These are phyloP conservation scores for Venturia pyrina DNA, from an alignment of 2,329 filamentous ascomycete genomes.

Conservation along the genomic window DNA sequence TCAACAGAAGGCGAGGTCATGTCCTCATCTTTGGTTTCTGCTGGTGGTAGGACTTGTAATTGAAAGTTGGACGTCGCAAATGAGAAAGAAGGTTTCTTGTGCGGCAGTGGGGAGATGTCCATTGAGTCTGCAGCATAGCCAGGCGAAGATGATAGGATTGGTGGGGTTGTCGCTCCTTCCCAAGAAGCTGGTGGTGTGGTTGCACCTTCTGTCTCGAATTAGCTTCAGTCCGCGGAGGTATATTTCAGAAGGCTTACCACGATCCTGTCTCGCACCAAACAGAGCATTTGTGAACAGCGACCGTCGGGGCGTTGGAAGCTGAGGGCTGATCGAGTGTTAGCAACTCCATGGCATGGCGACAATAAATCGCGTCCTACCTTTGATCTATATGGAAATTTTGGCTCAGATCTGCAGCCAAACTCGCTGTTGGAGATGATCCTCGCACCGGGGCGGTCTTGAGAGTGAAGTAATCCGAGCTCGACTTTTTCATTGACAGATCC, in stretches of 20 bases:
- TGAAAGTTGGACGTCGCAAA: constrained; percentile 45
- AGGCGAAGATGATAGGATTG: constrained; percentile 75
- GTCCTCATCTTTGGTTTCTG: constrained; percentile 36
- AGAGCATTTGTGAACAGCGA: constrained; percentile 72
- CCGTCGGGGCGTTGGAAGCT: constrained; percentile 71
- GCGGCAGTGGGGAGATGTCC: constrained; percentile 88
- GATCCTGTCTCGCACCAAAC: constrained; percentile 47
- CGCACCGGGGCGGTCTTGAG: constrained; percentile 42
- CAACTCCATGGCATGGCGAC: neutral
- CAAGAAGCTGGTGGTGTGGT: constrained; percentile 30
- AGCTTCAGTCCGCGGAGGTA: neutral
- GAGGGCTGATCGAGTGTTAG: constrained; percentile 50
- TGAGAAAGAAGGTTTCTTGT: constrained; percentile 61
- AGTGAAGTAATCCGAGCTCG: constrained; percentile 70
- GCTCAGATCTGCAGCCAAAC: constrained; percentile 84
- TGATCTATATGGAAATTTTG: constrained; percentile 96
- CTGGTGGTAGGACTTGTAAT: constrained; percentile 47
- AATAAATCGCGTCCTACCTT: constrained; percentile 51
- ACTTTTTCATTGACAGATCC: constrained; percentile 57
- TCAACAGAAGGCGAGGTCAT: constrained; percentile 27
- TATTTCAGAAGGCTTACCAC: constrained; percentile 41
- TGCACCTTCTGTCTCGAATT: constrained; percentile 26
- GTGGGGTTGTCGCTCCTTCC: constrained; percentile 73
- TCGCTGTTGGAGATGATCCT: constrained; percentile 83
- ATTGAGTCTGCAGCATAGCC: constrained; percentile 63